phyloP scores from a whole-genome alignment of 2,329 filamentous ascomycete species.

The Pezicula neosporulosa region DNA sequence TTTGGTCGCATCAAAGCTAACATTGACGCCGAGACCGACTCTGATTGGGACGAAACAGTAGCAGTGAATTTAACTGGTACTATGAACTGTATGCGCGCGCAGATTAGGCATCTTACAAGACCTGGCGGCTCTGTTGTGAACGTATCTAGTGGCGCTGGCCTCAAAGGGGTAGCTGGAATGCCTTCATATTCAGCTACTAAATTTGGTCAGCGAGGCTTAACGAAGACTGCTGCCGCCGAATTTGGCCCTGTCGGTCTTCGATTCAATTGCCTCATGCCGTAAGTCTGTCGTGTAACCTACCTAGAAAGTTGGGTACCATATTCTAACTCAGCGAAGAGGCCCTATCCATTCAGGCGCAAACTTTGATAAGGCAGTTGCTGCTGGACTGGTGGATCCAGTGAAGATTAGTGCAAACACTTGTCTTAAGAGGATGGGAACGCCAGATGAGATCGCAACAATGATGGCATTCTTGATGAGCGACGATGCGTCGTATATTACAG shows the following conservation, averaged over 20 bases:
- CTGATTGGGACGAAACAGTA: slow-evolving; percentile 30
- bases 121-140: slow-evolving; percentile 28
- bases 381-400: slow-evolving; percentile 4
- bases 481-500: slow-evolving; percentile 2
- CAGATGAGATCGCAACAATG: slow-evolving; percentile 27
- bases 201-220: no score
- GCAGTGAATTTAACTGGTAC: slow-evolving; percentile 30
- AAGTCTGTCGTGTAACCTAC: no score
- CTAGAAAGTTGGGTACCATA: no score
- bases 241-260: no score
- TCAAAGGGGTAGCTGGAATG: no score
- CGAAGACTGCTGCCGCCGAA: no score
- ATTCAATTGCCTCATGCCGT: no score
- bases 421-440: slow-evolving; percentile 23
- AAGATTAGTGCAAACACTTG: slow-evolving; percentile 5
- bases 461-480: slow-evolving; percentile 13
- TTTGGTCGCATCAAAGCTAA: slow-evolving; percentile 13
- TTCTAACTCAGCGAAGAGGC: no score
- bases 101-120: slow-evolving; percentile 33
- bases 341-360: no score
- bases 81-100: slow-evolving; percentile 30
- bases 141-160: no score
- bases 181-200: no score
- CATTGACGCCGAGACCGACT: no score
- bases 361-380: slow-evolving; percentile 29